Evolutionary conservation across 257 asterid species (phyloP), one percentile per base, ranked within the genome.

Genomic region (Solanum medicagineum): DNA sequence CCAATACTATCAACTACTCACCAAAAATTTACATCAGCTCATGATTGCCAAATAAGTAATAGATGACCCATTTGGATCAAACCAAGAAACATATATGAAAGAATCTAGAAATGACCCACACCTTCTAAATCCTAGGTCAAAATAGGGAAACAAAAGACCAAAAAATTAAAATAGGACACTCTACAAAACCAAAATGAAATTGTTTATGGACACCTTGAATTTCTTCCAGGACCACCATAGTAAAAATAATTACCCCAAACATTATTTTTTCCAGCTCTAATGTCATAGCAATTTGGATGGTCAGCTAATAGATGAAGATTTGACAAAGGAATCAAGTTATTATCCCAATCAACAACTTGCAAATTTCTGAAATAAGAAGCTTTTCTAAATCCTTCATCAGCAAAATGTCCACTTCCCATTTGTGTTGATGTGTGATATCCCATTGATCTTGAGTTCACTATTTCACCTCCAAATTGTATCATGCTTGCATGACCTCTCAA

Each of bases 381-480:
- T 79, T 92, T 95, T 4, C 95, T 91, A 81, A 95, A 95, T 1
- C 99, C 98, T 89, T 95, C 97, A 40, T 88, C 93, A 4, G 95
- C 97, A 84, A 95, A 95, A 86, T 93, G 98, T 16, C 99, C 99
- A 84, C 98, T 95, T 4, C 98, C 99, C 99, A 95, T 95, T 82
- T 95, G 97, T 26, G 99, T 95, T 36, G 95, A 91, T 11, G 99
- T 95, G 87, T 95, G 99, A 13, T 53, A 87, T 14, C 97, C 96
- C 87, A n/a, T 89, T 59, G 98, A 91, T 84, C 95, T 90, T 15
- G 89, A 88, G 89, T 95, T 95, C 70, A 95, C 98, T 45, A 95
- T 89, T 81, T 95, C 98, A 47, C 98, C 98, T 7, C 98, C 98
- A 85, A 95, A 95, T 66, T 95, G 99, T 29, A 95, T 85, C 99